phyloP scores from a whole-genome alignment of 2,329 filamentous ascomycete genomes.

The Fusarium redolens region DNA sequence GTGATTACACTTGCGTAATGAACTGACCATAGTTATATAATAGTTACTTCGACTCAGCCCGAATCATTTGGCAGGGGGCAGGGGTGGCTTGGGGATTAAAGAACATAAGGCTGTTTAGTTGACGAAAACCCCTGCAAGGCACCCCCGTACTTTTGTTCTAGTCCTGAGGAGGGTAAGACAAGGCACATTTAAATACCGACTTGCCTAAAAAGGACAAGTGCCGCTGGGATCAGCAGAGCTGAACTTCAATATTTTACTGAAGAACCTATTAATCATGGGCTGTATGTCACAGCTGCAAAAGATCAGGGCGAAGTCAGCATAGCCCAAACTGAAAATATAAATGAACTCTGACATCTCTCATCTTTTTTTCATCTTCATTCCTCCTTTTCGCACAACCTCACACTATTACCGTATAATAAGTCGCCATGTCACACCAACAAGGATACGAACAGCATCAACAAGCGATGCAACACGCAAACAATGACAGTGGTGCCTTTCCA shows the following conservation, averaged over 20 bases:
- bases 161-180: neutral
- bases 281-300: neutral
- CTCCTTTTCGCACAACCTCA: neutral
- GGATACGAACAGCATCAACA: neutral
- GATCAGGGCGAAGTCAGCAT: neutral
- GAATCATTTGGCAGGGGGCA: neutral
- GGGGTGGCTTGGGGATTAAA: neutral
- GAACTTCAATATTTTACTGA: neutral
- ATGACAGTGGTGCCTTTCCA: neutral
- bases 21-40: neutral
- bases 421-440: neutral
- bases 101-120: neutral
- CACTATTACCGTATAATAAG: too few relatives aligned
- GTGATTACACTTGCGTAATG: neutral
- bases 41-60: neutral
- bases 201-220: neutral
- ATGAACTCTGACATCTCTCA: neutral
- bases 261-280: neutral
- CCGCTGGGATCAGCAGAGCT: neutral
- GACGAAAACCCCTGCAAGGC: neutral
- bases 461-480: accelerated
- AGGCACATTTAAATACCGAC: neutral
- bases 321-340: neutral
- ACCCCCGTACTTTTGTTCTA: neutral
- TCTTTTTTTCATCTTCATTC: neutral